A percentile compares a stretch with the other conserved stretches of the same genome.
These are phyloP conservation scores for Pseudogymnoascus sp. DNA, from an alignment of 2,329 filamentous ascomycete species.

Conservation along the genomic window DNA sequence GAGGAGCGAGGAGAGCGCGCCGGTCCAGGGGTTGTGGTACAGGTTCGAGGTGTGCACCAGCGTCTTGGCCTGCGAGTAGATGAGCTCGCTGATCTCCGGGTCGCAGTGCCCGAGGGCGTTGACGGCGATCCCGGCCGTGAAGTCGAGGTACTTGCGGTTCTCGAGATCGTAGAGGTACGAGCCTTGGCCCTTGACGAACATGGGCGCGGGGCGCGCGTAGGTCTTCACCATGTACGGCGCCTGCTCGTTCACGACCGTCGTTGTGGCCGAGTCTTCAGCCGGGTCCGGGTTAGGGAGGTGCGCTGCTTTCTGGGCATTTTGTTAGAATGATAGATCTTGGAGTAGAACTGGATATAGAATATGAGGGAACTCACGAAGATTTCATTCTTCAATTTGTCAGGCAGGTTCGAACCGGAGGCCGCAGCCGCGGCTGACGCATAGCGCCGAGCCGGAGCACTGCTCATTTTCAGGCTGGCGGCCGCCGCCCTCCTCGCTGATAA, in stretches of 20 bases:
- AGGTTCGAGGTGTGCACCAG: slow-evolving; percentile 91
- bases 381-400: slow-evolving; percentile 29
- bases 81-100: slow-evolving; percentile 62
- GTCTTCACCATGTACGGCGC: slow-evolving; percentile 91
- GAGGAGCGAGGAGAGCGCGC: slow-evolving; percentile 75
- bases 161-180: slow-evolving; percentile 87
- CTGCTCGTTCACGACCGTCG: slow-evolving; percentile 65
- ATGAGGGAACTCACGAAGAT: slow-evolving; percentile 28
- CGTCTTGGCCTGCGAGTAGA: slow-evolving; percentile 55
- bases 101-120: slow-evolving; percentile 90
- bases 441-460: slow-evolving; percentile 21
- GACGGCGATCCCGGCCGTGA: slow-evolving; percentile 93
- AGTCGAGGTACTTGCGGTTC: slow-evolving; percentile 82
- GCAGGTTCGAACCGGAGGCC: slow-evolving; percentile 31
- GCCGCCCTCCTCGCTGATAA: slow-evolving; percentile 24
- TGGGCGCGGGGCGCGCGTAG: slow-evolving; percentile 80
- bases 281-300: slow-evolving; percentile 64
- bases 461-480: slow-evolving; percentile 21
- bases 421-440: slow-evolving; percentile 30
- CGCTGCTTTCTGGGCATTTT: slow-evolving; percentile 22
- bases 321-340: slow-evolving; percentile 8
- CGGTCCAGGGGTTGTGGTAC: slow-evolving; percentile 95
- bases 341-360: background rate
- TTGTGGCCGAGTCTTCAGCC: slow-evolving; percentile 62
- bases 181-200: slow-evolving; percentile 83